Base-by-base conservation (phyloP, 2,329 filamentous ascomycete species). In the Sclerotinia nivalis region DNA sequence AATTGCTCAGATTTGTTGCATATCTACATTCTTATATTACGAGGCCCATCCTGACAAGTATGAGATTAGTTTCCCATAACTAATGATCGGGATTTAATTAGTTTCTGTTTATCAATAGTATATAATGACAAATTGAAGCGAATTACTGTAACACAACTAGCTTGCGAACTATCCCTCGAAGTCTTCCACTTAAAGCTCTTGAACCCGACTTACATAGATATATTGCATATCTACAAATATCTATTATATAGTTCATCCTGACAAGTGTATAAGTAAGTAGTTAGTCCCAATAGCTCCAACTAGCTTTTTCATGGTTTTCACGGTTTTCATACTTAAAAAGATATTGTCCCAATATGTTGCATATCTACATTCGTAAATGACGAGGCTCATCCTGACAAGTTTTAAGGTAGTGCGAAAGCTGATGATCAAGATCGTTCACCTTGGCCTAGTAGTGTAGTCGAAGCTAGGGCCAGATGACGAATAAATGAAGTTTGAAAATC, bases 231-330 rank as follows among this genome's bases (percentile, higher is more conserved):
- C 15, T 31, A 4, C 8, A 55, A 31, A 4, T 13, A 1, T 15
- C 4, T 2, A 20, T 12, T 12, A 0, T 1, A 5, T 10, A 6
- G 52, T 2, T 4, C 25, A 31, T 8, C 7, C 28, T 55, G 4
- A 31, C 3, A 31, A 31, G 15, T 20, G 37, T 40, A 40, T 40
- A 10, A 40, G 37, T 40, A 40, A 40, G 37, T 13, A 40, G 37
- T 40, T 40, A 13, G 37, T 13, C 4, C 10, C 1, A 40, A 2
- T 40, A 40, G 37, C 37, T 2, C 37, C 37, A 13, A 40, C 37
- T 40, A 40, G 3, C 37, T 40, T 40, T 40, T 40, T 10, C 13
- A 12, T 2, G 37, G 10, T 13, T 40, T 40, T 40, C 37, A 13
- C 37, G 37, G 37, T 40, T 12, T 40, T 13, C 37, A 40, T 10